Evolutionary conservation across 1,284 basidiomycete genomes (phyloP).

Genomic region (Trichosporon inkin): DNA sequence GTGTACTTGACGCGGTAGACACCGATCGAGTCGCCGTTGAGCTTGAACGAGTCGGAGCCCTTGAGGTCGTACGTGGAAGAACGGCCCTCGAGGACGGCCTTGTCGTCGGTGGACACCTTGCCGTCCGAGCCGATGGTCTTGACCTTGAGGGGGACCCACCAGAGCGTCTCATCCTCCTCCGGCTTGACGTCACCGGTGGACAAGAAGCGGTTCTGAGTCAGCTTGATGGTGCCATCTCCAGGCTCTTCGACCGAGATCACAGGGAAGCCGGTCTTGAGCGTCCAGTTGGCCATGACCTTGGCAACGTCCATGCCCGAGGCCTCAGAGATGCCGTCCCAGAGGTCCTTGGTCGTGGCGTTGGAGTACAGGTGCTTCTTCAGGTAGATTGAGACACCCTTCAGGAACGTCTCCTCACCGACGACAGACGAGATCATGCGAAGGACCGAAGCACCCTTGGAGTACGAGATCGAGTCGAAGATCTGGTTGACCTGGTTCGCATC

Average conservation of each 20-base stretch:
- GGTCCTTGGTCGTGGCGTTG: conserved; percentile 79
- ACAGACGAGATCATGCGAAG: conserved; percentile 87
- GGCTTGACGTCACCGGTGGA: conserved; percentile 72
- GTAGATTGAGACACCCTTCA: conserved; percentile 84
- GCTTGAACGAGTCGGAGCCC: conserved; percentile 70
- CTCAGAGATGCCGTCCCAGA: conserved; percentile 83
- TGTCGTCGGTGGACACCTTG: conserved; percentile 57
- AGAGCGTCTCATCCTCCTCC: conserved; percentile 86
- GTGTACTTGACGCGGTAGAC: conserved; percentile 86
- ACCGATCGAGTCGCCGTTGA: conserved; percentile 84
- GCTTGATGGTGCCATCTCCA: conserved; percentile 60
- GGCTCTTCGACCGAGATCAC: conserved; percentile 81
- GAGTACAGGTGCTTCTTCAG: conserved; percentile 80
- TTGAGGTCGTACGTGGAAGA: conserved; percentile 63
- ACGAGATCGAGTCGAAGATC: conserved; percentile 82
- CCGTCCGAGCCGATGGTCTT: conserved; percentile 55
- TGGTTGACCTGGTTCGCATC: conserved; percentile 83
- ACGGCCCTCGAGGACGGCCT: conserved; percentile 65
- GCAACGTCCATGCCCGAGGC: conserved; percentile 74
- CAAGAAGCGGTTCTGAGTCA: conserved; percentile 90
- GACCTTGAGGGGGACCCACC: conserved; percentile 76
- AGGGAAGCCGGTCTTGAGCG: conserved; percentile 82
- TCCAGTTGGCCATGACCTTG: conserved; percentile 88
- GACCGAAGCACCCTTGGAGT: conserved; percentile 79
- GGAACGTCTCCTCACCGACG: conserved; percentile 83